Evolutionary conservation across 306 rosid genomes (phyloP), one percentile per base, ranked within the genome.

Genomic region (Datisca glomerata): DNA sequence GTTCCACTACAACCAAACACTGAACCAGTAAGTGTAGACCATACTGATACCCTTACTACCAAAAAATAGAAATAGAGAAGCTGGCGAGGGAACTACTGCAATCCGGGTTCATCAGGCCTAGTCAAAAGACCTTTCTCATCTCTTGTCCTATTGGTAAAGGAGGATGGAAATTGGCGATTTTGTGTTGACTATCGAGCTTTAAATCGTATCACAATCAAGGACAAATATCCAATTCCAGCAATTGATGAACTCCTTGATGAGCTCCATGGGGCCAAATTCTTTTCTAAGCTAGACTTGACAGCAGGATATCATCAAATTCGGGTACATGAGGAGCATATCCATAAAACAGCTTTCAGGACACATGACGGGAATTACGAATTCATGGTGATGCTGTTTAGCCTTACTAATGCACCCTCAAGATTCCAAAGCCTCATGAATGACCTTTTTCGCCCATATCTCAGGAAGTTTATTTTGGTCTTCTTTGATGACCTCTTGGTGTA

Each of bases 311-410:
- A 35, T 16, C 56, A 50, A 4, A 21, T 50, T 0, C 29, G 22
- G 3, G 34, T 50, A 4, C 14, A 22, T 0, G 56, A 50, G 10
- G 56, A 9, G 1, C 33, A 47, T 9, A 47, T 36, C 13, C 45
- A 43, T 3, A 50, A 50, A 16, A 50, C 56, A 3, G 21, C 45
- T 22, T 37, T 36, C 12, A 23, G 19, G 1, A 50, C 42, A n/a
- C n/a, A n/a, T n/a, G n/a, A n/a, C n/a, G n/a, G n/a, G n/a, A n/a
- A n/a, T n/a, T n/a, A n/a, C n/a, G n/a, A n/a, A n/a, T n/a, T n/a
- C n/a, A n/a, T n/a, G n/a, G n/a, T n/a, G n/a, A n/a, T n/a, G n/a
- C n/a, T n/a, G n/a, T n/a, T n/a, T n/a, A n/a, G n/a, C n/a, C n/a
- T n/a, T n/a, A n/a, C n/a, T n/a, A n/a, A n/a, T 13, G 34, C 34